phyloP scores from a whole-genome alignment of 805 yeast species.

The Wickerhamiella bombiphila region DNA sequence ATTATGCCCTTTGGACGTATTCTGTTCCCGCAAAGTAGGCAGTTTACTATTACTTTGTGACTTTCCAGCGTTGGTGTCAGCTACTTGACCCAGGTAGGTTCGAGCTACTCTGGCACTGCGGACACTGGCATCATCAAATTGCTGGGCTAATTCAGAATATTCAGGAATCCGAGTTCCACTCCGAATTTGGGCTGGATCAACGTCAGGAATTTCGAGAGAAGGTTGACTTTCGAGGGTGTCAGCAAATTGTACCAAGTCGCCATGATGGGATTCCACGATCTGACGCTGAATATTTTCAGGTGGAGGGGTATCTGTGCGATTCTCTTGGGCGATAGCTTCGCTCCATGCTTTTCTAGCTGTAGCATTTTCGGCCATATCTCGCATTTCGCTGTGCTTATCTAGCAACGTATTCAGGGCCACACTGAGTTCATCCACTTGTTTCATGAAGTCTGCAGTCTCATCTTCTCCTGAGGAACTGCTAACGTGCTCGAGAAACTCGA shows the following conservation, averaged over 20 bases:
- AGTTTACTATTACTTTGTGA: background rate
- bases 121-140: constrained; percentile 14
- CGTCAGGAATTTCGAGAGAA: constrained; percentile 7
- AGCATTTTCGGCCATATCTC: constrained; percentile 3
- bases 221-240: constrained; percentile 7
- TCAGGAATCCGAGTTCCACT: background rate
- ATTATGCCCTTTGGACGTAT: too few relatives aligned
- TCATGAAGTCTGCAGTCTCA: constrained; percentile 4
- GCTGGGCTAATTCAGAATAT: constrained; percentile 2
- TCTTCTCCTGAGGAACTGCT: constrained; percentile 2
- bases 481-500: constrained; percentile 13
- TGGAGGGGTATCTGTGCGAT: background rate
- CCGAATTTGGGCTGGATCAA: constrained; percentile 1
- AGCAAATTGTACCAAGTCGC: constrained; percentile 6
- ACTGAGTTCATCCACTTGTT: constrained; percentile 10
- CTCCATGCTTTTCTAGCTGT: constrained; percentile 1
- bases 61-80: background rate
- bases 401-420: constrained; percentile 7
- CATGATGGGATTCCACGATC: constrained; percentile 6
- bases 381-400: constrained; percentile 8
- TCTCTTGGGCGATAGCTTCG: background rate
- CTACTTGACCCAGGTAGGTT: constrained; percentile 9
- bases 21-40: too few relatives aligned
- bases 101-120: constrained; percentile 12
- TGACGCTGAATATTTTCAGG: background rate